A percentile compares a stretch with the other conserved stretches of the same genome.
phyloP scores from a whole-genome alignment of 2,329 filamentous ascomycete genomes.

The Hawksworthiomyces lignivorus region DNA sequence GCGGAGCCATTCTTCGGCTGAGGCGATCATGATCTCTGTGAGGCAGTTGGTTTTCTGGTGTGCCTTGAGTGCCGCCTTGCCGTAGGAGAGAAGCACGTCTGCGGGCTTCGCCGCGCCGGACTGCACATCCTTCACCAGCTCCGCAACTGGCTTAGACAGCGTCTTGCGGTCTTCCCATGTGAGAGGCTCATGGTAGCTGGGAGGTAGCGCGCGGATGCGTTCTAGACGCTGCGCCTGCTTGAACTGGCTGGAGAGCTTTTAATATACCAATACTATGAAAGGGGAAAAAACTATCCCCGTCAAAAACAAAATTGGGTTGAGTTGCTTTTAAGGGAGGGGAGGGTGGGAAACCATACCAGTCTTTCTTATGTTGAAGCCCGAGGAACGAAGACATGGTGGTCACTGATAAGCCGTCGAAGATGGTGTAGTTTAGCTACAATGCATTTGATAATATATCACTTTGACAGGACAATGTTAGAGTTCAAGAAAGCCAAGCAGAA shows the following conservation, averaged over 20 bases:
- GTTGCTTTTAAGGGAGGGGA: too few species aligned
- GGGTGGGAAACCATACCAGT: slow-evolving; percentile 13
- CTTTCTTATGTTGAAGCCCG: slow-evolving; percentile 10
- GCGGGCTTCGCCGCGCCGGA: slow-evolving; percentile 56
- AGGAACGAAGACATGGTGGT: slow-evolving; percentile 12
- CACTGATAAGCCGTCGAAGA: too few species aligned
- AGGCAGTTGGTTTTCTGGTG: slow-evolving; percentile 84
- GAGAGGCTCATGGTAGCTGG: slow-evolving; percentile 57
- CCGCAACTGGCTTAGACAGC: slow-evolving; percentile 65
- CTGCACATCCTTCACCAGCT: slow-evolving; percentile 72
- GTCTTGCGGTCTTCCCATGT: slow-evolving; percentile 57
- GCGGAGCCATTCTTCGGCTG: slow-evolving; percentile 65
- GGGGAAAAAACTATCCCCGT: too few species aligned
- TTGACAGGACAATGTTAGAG: too few species aligned
- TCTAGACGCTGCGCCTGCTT: slow-evolving; percentile 71
- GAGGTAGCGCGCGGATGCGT: slow-evolving; percentile 58
- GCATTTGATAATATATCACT: background rate
- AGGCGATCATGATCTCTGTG: slow-evolving; percentile 75
- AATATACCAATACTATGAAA: slow-evolving; percentile 14
- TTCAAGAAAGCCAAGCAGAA: background rate
- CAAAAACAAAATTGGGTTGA: background rate
- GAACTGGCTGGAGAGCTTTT: slow-evolving; percentile 48
- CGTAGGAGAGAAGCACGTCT: slow-evolving; percentile 76
- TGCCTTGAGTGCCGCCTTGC: slow-evolving; percentile 75
- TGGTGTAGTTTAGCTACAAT: too few species aligned